A percentile compares a stretch with the other conserved stretches of the same genome.
Conservation (phyloP, 83 land plant species). For the Thuja plicata region DNA sequence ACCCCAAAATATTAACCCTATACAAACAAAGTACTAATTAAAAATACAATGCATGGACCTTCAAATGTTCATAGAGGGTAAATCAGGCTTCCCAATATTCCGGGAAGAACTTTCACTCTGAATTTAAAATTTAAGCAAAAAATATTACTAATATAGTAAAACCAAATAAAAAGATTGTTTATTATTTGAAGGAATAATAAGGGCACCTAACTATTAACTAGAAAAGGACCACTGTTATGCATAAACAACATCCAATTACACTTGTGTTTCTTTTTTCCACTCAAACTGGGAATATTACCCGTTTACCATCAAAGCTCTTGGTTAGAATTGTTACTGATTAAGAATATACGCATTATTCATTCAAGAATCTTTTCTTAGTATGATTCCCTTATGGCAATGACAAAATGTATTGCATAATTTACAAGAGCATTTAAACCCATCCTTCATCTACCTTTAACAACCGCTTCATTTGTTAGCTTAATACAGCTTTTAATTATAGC, state of each 20-base stretch:
- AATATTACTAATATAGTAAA: neutral
- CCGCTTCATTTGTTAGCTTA: neutral
- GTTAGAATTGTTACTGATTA: neutral
- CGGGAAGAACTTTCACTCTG: neutral
- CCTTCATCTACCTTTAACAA: neutral
- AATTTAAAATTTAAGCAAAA: neutral
- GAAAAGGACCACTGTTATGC: neutral
- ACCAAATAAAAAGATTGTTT: neutral
- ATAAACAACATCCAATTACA: neutral
- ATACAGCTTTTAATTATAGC: neutral
- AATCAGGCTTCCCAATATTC: neutral
- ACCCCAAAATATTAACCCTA: neutral
- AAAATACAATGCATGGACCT: neutral
- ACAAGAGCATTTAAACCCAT: neutral
- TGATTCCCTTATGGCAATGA: neutral
- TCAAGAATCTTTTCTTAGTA: neutral
- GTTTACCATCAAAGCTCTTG: neutral
- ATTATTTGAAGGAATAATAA: neutral
- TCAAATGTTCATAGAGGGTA: neutral
- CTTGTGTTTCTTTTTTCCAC: neutral
- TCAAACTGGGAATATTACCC: neutral
- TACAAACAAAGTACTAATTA: neutral
- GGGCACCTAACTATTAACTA: neutral
- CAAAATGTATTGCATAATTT: neutral
- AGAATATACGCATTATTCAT: neutral